Base-by-base conservation (phyloP, 202 grass and related monocot species). In the Digitaria exilis region DNA sequence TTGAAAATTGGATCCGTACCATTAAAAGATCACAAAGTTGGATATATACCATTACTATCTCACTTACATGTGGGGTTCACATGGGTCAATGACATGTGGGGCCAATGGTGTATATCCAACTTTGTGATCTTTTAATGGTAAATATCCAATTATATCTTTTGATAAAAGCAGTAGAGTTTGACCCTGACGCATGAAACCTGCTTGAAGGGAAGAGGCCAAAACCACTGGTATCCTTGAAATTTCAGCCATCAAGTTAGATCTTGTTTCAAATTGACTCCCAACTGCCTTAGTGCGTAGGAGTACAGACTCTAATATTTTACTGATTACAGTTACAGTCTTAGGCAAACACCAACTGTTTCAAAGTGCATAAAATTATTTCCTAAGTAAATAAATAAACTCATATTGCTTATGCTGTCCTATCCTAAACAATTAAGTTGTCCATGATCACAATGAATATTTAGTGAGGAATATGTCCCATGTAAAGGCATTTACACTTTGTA, bases 401-500 rank as follows among this genome's bases (percentile, higher is more conserved):
- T 89, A 19, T 82, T 82, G 61, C 31, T 86, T 39, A 60, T 83
- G 51, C 68, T 69, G 13, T 10, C 67, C 5, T 69, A 75, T 67
- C 50, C 42, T 69, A 63, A 30, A 83, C 49, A 79, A 64, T 76
- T 37, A 39, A 84, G 69, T 64, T 49, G 25, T 52, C 34, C 62
- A 69, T 75, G 60, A 83, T 80, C 61, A 69, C 35, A 87, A 52
- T 69, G 61, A 65, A 90, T 87, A 80, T 63, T 69, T 83, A 63
- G n/a, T 24, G 35, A 87, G 76, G 75, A 83, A 90, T 87, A 84
- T 87, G n/a, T 71, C 34, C 84, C 42, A 75, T 49, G 70, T 62
- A 83, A 90, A 87, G 88, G 29, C 35, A 70, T 55, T 41, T 57
- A 31, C 84, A 84, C 84, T 90, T 87, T 84, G 57, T 55, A 56